Conservation (phyloP, 495 filamentous ascomycete species). For the Tetracladium setigerum region DNA sequence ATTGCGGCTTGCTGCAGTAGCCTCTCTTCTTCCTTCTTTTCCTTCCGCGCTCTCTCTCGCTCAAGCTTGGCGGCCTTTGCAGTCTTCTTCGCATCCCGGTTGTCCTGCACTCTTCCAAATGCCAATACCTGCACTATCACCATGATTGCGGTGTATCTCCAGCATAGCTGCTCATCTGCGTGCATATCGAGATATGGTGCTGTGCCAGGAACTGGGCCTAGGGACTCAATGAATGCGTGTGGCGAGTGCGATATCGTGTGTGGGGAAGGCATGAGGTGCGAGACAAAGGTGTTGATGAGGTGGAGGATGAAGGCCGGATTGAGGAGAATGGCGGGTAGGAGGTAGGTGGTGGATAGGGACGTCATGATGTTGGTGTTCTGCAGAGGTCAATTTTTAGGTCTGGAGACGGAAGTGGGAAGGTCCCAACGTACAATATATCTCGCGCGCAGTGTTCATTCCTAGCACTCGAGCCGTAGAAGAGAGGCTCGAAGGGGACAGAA, state of each 20-base stretch:
- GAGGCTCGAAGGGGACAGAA: not conserved
- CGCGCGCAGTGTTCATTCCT: too few relatives aligned
- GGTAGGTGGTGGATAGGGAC: constrained; percentile 26
- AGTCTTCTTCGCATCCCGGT: constrained; percentile 10
- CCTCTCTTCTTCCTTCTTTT: constrained; percentile 8
- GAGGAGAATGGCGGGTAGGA: constrained; percentile 33
- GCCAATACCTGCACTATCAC: constrained; percentile 19
- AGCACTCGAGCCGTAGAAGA: not conserved
- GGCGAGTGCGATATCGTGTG: constrained; percentile 20
- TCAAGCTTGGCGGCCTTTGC: constrained; percentile 11
- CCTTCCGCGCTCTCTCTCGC: constrained; percentile 10
- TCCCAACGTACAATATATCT: too few relatives aligned
- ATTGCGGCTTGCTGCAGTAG: not conserved
- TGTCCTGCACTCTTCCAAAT: constrained; percentile 17
- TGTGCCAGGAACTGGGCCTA: constrained; percentile 23
- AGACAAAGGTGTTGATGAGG: constrained; percentile 31
- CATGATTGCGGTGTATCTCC: constrained; percentile 28
- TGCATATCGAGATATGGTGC: constrained; percentile 28
- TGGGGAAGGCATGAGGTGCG: constrained; percentile 23
- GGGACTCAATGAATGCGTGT: constrained; percentile 20
- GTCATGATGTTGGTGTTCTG: constrained; percentile 12
- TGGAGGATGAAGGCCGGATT: constrained; percentile 35
- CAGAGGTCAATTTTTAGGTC: too few relatives aligned
- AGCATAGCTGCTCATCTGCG: constrained; percentile 27
- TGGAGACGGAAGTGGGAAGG: too few relatives aligned